Conservation (phyloP, 768 basidiomycete species). For the Lactifluus echinatus region DNA sequence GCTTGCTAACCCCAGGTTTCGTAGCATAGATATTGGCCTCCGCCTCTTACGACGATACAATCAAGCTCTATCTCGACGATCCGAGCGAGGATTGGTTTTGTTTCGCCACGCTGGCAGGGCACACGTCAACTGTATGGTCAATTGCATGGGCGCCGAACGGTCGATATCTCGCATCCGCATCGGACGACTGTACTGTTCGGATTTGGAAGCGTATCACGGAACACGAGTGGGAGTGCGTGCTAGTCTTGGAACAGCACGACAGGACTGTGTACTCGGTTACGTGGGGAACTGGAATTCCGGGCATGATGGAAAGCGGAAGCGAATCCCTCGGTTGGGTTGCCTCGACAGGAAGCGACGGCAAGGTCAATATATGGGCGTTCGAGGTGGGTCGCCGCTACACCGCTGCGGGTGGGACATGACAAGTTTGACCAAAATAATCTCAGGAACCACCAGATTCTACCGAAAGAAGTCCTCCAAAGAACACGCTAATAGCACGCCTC, state of each 20-base stretch:
- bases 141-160: conserved; percentile 73
- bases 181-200: conserved; percentile 76
- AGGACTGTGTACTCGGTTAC: conserved; percentile 74
- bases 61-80: conserved; percentile 90
- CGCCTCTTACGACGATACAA: conserved; percentile 93
- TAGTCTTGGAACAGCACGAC: conserved; percentile 55
- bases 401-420: not conserved
- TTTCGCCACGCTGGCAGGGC: conserved; percentile 72
- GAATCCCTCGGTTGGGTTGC: conserved; percentile 70
- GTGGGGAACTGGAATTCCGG: conserved; percentile 44
- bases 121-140: conserved; percentile 87
- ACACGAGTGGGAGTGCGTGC: conserved; percentile 54
- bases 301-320: conserved; percentile 23
- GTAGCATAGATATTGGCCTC: conserved; percentile 81
- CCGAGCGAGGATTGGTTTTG: conserved; percentile 92
- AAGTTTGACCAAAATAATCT: not conserved
- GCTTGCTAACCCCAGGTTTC: conserved; percentile 18
- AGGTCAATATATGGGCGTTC: conserved; percentile 74
- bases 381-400: conserved; percentile 31
- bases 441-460: conserved; percentile 3
- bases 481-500: conserved; percentile 45
- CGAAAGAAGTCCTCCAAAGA: conserved; percentile 15
- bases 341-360: conserved; percentile 79
- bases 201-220: conserved; percentile 70
- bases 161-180: conserved; percentile 75